Evolutionary conservation across 75 land plant genomes (phyloP).

Genomic region (Selaginella tamariscina): DNA sequence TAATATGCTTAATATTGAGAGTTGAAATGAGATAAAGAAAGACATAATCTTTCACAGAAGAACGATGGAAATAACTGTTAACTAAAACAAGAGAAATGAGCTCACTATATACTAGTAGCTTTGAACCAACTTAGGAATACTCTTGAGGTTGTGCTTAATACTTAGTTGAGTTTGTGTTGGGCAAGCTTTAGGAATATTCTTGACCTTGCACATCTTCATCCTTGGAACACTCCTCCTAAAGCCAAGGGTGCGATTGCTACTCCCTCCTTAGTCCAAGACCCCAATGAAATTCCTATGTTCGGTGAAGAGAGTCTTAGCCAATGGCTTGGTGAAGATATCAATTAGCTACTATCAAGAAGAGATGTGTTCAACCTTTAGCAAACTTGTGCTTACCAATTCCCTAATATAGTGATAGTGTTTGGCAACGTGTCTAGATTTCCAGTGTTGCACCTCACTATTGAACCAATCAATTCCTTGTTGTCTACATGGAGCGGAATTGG

Average conservation of each 20-base stretch:
- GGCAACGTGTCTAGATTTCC: not conserved
- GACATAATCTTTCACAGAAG: not conserved
- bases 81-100: not conserved
- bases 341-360: too few relatives aligned
- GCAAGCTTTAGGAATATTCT: too few relatives aligned
- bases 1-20: too few relatives aligned
- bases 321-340: not conserved
- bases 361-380: not conserved
- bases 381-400: too few relatives aligned
- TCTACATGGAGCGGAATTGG: not conserved
- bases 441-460: not conserved
- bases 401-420: not conserved
- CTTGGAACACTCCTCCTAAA: not conserved
- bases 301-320: not conserved
- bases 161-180: too few relatives aligned
- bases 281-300: not conserved
- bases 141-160: not conserved
- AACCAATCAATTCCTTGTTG: too few relatives aligned
- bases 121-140: not conserved
- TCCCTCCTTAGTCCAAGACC: too few relatives aligned
- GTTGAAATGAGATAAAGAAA: not conserved
- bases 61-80: not conserved
- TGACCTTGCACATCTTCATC: too few relatives aligned
- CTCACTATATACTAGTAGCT: not conserved
- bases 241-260: not conserved